Conservation (phyloP, 2,329 filamentous ascomycete genomes). For the Pezicula carpinea region DNA sequence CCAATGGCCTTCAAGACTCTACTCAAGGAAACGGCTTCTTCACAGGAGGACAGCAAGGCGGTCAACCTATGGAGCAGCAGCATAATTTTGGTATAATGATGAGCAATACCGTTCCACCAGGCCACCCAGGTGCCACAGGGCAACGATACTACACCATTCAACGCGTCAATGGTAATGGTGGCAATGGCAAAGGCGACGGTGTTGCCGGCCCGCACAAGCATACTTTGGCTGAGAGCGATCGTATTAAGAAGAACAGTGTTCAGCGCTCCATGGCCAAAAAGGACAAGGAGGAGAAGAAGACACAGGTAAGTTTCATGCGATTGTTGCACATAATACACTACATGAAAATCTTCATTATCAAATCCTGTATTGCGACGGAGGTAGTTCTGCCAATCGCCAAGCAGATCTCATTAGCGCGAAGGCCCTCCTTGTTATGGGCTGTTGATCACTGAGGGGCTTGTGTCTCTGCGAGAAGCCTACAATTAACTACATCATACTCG, state of each 20-base stretch:
- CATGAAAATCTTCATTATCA: background rate
- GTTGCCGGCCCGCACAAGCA: constrained; percentile 72
- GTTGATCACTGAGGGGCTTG: too few species aligned
- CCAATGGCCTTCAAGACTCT: constrained; percentile 12
- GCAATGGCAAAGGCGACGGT: constrained; percentile 66
- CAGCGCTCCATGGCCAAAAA: constrained; percentile 60
- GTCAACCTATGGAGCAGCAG: constrained; percentile 18
- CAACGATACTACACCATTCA: constrained; percentile 70
- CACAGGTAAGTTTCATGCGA: constrained; percentile 38
- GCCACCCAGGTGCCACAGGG: constrained; percentile 42
- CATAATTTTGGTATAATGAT: constrained; percentile 38
- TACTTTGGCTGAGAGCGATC: constrained; percentile 66
- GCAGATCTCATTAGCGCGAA: too few species aligned
- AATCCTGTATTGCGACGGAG: constrained; percentile 3
- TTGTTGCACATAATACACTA: constrained; percentile 2
- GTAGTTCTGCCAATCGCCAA: too few species aligned
- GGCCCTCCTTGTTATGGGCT: too few species aligned
- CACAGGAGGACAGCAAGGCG: constrained; percentile 20
- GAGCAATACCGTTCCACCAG: constrained; percentile 34
- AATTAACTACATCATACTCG: too few species aligned
- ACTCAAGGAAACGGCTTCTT: constrained; percentile 26
- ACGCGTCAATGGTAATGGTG: constrained; percentile 71
- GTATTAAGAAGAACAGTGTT: constrained; percentile 77
- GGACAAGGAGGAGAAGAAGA: constrained; percentile 61
- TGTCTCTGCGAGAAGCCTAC: too few species aligned